phyloP scores from a whole-genome alignment of 179 eudicot species.

The Silene noctiflora region DNA sequence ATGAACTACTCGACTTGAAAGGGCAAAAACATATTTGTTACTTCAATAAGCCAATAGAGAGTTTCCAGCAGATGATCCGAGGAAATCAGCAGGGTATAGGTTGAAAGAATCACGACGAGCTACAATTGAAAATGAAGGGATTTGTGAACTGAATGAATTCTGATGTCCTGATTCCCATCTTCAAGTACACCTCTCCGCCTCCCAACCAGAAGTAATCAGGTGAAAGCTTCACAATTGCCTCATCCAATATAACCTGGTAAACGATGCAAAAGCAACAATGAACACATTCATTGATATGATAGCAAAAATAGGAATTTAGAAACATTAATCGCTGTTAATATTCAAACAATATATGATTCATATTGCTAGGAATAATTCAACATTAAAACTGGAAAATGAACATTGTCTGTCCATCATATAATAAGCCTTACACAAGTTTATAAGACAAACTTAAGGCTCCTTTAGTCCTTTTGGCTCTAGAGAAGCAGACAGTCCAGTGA shows the following conservation, averaged over 20 bases:
- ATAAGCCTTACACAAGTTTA: background rate
- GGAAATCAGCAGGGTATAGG: background rate
- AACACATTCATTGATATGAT: too few species aligned
- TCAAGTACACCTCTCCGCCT: constrained; percentile 85
- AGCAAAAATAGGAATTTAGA: constrained; percentile 11
- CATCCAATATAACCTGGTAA: constrained; percentile 86
- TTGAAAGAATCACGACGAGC: constrained; percentile 41
- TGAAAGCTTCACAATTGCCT: constrained; percentile 73
- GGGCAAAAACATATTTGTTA: too few species aligned
- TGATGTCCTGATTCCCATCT: constrained; percentile 73
- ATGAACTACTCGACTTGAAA: too few species aligned
- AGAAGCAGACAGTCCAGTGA: background rate
- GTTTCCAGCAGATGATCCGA: background rate
- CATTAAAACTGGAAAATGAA: too few species aligned
- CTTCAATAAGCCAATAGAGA: too few species aligned
- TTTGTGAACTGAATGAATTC: constrained; percentile 59
- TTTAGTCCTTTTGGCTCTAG: background rate
- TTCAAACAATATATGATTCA: background rate
- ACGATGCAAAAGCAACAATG: background rate
- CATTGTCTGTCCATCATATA: too few species aligned
- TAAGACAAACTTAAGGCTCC: background rate
- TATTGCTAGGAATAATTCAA: background rate
- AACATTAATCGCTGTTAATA: background rate
- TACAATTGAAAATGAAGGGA: constrained; percentile 79
- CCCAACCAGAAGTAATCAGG: constrained; percentile 95